Percentiles rank a stretch among this genome's conserved stretches.
Conservation (phyloP, 2,329 filamentous ascomycete genomes). For the Claviceps purpurea region DNA sequence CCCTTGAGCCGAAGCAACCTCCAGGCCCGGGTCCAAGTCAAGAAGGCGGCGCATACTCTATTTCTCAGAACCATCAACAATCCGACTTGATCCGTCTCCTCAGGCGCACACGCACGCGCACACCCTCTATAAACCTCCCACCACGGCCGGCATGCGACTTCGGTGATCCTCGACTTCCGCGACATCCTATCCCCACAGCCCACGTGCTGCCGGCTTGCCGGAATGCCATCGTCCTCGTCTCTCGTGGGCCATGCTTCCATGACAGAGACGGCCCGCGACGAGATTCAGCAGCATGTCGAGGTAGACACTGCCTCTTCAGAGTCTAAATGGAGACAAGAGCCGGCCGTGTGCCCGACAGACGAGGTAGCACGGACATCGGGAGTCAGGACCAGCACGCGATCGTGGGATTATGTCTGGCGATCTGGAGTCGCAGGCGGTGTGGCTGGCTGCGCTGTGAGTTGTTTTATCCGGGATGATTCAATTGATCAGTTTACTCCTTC, state of each 20-base stretch:
- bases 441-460: conserved; percentile 77
- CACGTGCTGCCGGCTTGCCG: conserved; percentile 11
- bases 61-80: neutral
- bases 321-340: conserved; percentile 15
- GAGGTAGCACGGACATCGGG: conserved; percentile 29
- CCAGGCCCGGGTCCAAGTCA: neutral
- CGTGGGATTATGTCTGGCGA: conserved; percentile 69
- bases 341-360: conserved; percentile 35
- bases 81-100: neutral
- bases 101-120: neutral
- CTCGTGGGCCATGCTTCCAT: conserved; percentile 45
- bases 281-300: conserved; percentile 16
- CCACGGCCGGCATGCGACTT: conserved; percentile 4
- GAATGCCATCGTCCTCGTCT: conserved; percentile 43
- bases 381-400: conserved; percentile 40
- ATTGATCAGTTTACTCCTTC: too few species aligned
- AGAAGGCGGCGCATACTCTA: too few species aligned
- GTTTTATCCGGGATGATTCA: neutral
- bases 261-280: conserved; percentile 33
- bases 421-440: conserved; percentile 79
- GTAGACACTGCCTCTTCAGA: conserved; percentile 8
- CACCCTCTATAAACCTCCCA: neutral
- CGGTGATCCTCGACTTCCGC: conserved; percentile 11
- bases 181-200: neutral
- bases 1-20: conserved; percentile 1